Base-by-base conservation (phyloP, 495 filamentous ascomycete species). In the Schizothecium vesticola region DNA sequence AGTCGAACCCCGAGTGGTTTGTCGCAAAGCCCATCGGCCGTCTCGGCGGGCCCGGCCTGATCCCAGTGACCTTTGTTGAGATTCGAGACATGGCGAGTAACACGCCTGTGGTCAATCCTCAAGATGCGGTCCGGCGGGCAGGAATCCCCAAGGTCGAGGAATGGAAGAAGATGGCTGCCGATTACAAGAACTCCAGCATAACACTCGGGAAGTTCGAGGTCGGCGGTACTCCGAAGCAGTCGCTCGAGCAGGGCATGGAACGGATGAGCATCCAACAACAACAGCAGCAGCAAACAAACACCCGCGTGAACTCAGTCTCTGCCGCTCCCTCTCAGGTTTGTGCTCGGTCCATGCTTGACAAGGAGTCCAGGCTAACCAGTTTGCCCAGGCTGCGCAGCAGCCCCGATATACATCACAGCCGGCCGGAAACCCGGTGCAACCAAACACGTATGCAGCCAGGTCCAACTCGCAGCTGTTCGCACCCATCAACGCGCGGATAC, bases 1-100 rank as follows among this genome's bases (percentile, higher is more conserved):
- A 97, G 78, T 98, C 95, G n/a, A 97, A 98, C 73, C 93, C 94
- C 43, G 95, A 99, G 77, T 99, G 95, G 95, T 99, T 97, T 74
- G 95, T 99, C 72, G 96, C 96, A 19, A 99, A 99, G 80, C 96
- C 95, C 8, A 99, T 98, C 74, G 93, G 94, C 64, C 86, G 96
- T 71, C 84, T 98, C 23, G 95, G 95, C 24, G 95, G 95, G 12
- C 95, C 95, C 1, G 95, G 95, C 31, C 80, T 99, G 71, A 98
- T 99, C 74, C 95, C 95, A 23, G 96, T 97, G 51, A 96, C 94
- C 2, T 99, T 97, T 76, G 92, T 98, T 67, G 95, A 99, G 79
- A 93, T 99, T 66, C 84, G 92, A 72, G 95, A 99, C 77, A 97
- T 97, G 92, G 87, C 89, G 25, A 91, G 90, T 4, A 92, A 93